phyloP scores from a whole-genome alignment of 192 early-diverging fungal species.

The Coemansia nantahalensis region DNA sequence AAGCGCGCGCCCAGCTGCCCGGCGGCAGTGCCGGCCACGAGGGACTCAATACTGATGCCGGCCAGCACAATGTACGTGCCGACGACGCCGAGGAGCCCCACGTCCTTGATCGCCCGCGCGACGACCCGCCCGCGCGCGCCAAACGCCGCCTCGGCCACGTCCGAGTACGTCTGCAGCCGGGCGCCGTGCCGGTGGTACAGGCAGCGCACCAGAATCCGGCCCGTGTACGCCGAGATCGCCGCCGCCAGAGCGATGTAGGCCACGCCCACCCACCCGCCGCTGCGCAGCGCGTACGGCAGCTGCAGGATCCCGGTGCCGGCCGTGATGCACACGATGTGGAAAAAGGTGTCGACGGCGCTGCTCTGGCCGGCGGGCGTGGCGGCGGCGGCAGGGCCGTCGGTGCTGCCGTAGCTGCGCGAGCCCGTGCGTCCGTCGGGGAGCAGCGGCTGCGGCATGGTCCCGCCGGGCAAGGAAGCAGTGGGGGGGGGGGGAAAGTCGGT shows the following conservation, averaged over 20 bases:
- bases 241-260: slow-evolving; percentile 69
- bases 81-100: slow-evolving; percentile 64
- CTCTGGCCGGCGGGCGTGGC: slow-evolving; percentile 7
- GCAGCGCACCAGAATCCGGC: slow-evolving; percentile 68
- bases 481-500: too few relatives aligned
- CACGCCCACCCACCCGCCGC: slow-evolving; percentile 75
- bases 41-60: slow-evolving; percentile 64
- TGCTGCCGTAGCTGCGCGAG: background rate
- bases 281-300: slow-evolving; percentile 73
- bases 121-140: slow-evolving; percentile 60
- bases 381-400: background rate
- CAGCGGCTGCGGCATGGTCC: slow-evolving; percentile 4
- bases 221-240: slow-evolving; percentile 68
- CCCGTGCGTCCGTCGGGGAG: background rate
- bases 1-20: slow-evolving; percentile 45
- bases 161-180: slow-evolving; percentile 61
- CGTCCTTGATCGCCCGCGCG: slow-evolving; percentile 58
- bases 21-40: slow-evolving; percentile 47
- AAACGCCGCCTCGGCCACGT: slow-evolving; percentile 71
- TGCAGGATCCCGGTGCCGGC: slow-evolving; percentile 82
- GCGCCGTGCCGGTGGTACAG: slow-evolving; percentile 66
- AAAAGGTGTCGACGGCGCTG: slow-evolving; percentile 41
- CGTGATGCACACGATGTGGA: slow-evolving; percentile 64
- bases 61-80: slow-evolving; percentile 73
- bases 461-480: too few relatives aligned